Conservation (phyloP, 73 alveolate genomes). For the Urostyla sp. region DNA sequence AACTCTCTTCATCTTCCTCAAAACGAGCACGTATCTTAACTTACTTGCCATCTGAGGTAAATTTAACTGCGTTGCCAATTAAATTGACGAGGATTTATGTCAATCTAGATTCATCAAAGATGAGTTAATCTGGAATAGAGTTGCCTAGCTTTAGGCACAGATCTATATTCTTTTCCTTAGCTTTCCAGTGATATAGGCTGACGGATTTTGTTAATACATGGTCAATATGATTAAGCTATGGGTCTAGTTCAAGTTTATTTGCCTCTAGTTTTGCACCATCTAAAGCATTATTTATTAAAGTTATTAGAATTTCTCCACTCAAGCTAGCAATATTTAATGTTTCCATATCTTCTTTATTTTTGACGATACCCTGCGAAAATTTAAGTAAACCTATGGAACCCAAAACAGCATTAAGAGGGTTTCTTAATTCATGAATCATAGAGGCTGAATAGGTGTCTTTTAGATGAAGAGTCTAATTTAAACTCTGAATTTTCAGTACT, state of each 20-base stretch:
- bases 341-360: constrained; percentile 52
- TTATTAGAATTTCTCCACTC: constrained; percentile 58
- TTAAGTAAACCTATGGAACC: constrained; percentile 52
- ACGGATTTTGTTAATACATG: constrained; percentile 28
- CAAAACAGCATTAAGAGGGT: constrained; percentile 52
- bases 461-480: constrained; percentile 6
- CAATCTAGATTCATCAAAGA: constrained; percentile 45
- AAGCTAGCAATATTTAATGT: constrained; percentile 45
- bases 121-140: constrained; percentile 25
- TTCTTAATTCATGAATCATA: constrained; percentile 58
- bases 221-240: constrained; percentile 5
- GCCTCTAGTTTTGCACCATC: constrained; percentile 64
- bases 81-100: constrained; percentile 48
- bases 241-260: constrained; percentile 43
- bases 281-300: constrained; percentile 53
- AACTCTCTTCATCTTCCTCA: not conserved
- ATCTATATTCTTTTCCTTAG: constrained; percentile 40
- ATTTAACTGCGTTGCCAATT: constrained; percentile 56
- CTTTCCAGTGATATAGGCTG: constrained; percentile 37
- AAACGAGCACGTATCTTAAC: constrained; percentile 43
- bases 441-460: constrained; percentile 51
- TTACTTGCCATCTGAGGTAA: constrained; percentile 49
- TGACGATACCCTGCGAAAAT: not conserved
- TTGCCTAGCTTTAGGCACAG: constrained; percentile 6
- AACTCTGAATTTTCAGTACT: constrained; percentile 14